Evolutionary conservation across 495 filamentous ascomycete genomes (phyloP), one percentile per base, ranked within the genome.

Genomic region (Neurospora tetrasperma): DNA sequence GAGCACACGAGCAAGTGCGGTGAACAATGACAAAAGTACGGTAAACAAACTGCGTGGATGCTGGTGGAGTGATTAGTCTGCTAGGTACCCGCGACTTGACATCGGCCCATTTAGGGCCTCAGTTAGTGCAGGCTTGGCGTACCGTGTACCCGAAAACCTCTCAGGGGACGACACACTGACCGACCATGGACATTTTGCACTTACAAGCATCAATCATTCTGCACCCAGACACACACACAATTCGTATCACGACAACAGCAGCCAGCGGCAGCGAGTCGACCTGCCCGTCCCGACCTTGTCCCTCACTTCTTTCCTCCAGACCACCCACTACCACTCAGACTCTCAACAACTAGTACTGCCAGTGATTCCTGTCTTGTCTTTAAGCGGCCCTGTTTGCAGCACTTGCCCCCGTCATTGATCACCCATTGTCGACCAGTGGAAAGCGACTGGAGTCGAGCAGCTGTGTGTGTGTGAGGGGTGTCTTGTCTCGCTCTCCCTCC

Each of bases 21-120:
- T 66, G 54, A 62, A 62, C 23, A 62, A 66, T 66, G 27, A 66
- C 54, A 66, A 66, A 66, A 66, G 54, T 66, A 66, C 54, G 54
- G 54, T 66, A 66, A 66, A 66, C 54, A 59, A 59, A 66, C 54
- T 35, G 14, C 54, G 54, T 66, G 54, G 54, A 66, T 66, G 16
- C 14, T 62, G 27, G 54, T 66, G 54, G 54, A 66, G 54, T 18
- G 2, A 31, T 66, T 38, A 66, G 27, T 66, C 1, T 35, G 3
- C 1, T 7, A 66, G 54, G 27, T 66, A 66, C 54, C 27, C 27
- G 14, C 12, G 27, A 66, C 54, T 66, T 62, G 4, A 31, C 23
- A 27, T 27, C 23, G 3, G 20, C 6, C 48, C 48, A 62, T 62
- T 8, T 3, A 10, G 4, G 5, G n/a, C 46, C 20, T 23, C 46